Evolutionary conservation across 805 yeast genomes (phyloP), one percentile per base, ranked within the genome.

Genomic region (Saitoella complicata): DNA sequence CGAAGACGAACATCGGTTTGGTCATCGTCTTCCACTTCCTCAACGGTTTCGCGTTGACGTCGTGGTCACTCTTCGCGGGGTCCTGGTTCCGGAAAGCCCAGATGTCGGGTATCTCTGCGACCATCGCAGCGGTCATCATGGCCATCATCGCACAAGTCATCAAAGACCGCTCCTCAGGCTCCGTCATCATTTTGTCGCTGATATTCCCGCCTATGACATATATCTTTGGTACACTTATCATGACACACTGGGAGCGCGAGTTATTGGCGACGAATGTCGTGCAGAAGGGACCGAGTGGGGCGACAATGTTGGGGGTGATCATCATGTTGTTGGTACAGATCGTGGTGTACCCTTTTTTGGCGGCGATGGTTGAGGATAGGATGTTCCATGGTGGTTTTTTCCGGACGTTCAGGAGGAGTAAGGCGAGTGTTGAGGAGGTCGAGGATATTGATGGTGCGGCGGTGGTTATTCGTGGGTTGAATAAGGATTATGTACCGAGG

Each of bases 171-270:
- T 46, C 49, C 38, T 35, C 47, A n/a, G 57, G 48, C 4, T 51
- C 58, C 1, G 54, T 58, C 2, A 53, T 55, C 34, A 60, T 51
- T 2, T 49, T 61, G 8, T 54, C 62, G 1, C 47, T 54, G 35
- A 35, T 61, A 7, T 61, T 61, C 46, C 65, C 65, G 11, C 63
- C 63, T 7, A 54, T 58, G 55, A 61, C 55, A 49, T 61, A 61
- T 47, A 52, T 57, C 8, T 61, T 51, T 47, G 59, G 56, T 49
- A 48, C 60, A 41, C 55, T 59, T 41, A 53, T 59, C 9, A 49
- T 56, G 9, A 54, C 62, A 7, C 44, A 60, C 8, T 59, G 52
- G 47, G 62, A 61, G 45, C 52, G 53, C 11, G 52, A 40, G 10
- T 46, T 45, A 9, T 33, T 46, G 37, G 51, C 57, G 1, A 44